Percentiles rank a stretch among this genome's conserved stretches.
These are phyloP conservation scores for Rhodofomes roseus DNA, from an alignment of 1,284 basidiomycete genomes.

Conservation along the genomic window DNA sequence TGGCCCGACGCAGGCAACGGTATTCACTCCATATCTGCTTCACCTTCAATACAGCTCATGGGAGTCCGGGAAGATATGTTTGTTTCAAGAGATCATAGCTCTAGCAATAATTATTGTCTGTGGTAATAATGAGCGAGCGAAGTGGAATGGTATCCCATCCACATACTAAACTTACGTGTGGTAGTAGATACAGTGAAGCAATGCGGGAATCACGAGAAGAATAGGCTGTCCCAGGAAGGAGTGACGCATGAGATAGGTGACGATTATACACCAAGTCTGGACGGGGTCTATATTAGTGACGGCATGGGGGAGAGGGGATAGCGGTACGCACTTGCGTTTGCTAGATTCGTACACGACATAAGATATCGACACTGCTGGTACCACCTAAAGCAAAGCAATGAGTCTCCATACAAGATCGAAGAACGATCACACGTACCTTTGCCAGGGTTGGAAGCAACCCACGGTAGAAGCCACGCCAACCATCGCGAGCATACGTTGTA, in stretches of 20 bases:
- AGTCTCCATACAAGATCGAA: background rate
- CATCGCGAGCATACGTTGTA: slow-evolving; percentile 84
- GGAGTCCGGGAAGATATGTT: background rate
- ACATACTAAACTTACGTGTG: background rate
- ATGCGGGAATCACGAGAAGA: slow-evolving; percentile 9
- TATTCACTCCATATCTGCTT: too few relatives aligned
- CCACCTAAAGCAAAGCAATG: slow-evolving; percentile 51
- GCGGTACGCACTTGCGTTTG: slow-evolving; percentile 60
- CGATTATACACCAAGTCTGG: slow-evolving; percentile 46
- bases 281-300: slow-evolving; percentile 8
- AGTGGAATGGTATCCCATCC: background rate
- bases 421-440: slow-evolving; percentile 49
- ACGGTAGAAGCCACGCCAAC: slow-evolving; percentile 94
- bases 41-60: too few relatives aligned
- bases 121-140: background rate
- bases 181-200: slow-evolving; percentile 22
- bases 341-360: slow-evolving; percentile 88
- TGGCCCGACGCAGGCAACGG: too few relatives aligned
- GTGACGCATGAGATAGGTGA: background rate
- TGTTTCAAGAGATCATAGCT: background rate
- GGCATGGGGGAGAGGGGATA: background rate
- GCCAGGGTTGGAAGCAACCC: slow-evolving; percentile 89
- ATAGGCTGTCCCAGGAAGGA: background rate
- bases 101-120: background rate
- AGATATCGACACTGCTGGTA: slow-evolving; percentile 92